Conservation (phyloP, 371 early-diverging fungal genomes). For the Mortierella sp. region DNA sequence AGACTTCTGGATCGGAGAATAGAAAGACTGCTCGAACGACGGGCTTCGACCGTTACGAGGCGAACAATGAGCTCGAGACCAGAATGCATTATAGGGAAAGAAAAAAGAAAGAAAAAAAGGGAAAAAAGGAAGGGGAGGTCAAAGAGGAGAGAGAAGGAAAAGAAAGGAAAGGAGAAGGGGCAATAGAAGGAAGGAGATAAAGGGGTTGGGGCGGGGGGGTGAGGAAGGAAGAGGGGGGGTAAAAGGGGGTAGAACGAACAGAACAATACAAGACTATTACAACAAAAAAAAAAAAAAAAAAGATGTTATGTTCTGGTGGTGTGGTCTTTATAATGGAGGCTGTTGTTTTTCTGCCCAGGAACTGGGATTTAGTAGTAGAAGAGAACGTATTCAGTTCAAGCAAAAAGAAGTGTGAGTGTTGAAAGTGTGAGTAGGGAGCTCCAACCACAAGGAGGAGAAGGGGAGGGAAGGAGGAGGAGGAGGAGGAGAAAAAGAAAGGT, state of each 20-base stretch:
- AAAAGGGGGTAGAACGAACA: neutral
- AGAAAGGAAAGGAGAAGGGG: neutral
- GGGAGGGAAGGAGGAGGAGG: neutral
- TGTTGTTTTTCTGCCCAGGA: too few species aligned
- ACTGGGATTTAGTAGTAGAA: too few species aligned
- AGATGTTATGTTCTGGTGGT: too few species aligned
- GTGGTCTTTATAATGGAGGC: neutral
- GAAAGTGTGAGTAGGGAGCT: too few species aligned
- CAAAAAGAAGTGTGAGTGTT: neutral
- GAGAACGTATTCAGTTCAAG: neutral
- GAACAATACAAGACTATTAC: neutral
- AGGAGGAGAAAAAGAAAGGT: neutral
- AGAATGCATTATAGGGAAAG: neutral
- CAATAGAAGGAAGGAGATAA: neutral
- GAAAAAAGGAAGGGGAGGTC: neutral
- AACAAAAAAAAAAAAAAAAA: neutral
- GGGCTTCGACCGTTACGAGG: slow-evolving; percentile 4
- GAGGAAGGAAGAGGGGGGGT: neutral
- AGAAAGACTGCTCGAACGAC: neutral
- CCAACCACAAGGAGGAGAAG: neutral
- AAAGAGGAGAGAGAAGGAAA: neutral
- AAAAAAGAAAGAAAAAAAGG: neutral
- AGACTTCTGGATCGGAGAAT: neutral
- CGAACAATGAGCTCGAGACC: neutral
- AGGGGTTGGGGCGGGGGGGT: neutral